A percentile compares a stretch with the other conserved stretches of the same genome.
Conservation (phyloP, 2,329 filamentous ascomycete species). For the Verticillium zaregamsianum region DNA sequence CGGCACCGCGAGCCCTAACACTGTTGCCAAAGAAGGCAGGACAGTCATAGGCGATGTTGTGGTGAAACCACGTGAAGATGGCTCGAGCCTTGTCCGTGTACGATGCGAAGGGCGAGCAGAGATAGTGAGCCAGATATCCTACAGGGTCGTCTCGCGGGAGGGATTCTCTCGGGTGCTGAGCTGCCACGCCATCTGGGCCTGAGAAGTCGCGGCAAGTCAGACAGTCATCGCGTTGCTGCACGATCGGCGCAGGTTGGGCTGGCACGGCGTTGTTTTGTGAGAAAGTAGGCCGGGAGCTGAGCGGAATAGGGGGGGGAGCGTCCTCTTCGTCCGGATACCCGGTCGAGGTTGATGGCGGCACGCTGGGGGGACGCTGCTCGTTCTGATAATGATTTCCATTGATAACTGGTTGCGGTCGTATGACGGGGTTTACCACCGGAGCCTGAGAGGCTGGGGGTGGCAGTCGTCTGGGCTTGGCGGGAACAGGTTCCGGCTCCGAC, state of each 20-base stretch:
- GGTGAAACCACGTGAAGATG: conserved; percentile 93
- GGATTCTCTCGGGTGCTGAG: conserved; percentile 67
- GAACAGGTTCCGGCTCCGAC: conserved; percentile 4
- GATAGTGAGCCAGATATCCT: conserved; percentile 69
- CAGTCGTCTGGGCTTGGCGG: conserved; percentile 8
- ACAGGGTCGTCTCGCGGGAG: conserved; percentile 65
- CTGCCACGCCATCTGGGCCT: conserved; percentile 70
- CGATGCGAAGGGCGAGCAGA: conserved; percentile 77
- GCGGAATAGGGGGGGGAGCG: conserved; percentile 47
- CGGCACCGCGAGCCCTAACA: conserved; percentile 63
- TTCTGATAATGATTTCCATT: conserved; percentile 12
- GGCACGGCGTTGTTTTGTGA: conserved; percentile 45
- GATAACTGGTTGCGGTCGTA: conserved; percentile 2
- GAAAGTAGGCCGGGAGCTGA: conserved; percentile 46
- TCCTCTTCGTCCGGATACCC: conserved; percentile 18
- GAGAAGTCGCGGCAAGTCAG: conserved; percentile 86
- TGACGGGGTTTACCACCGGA: background rate
- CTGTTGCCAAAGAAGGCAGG: conserved; percentile 71
- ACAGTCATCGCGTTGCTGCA: conserved; percentile 45
- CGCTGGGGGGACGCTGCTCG: background rate
- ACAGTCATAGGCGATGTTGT: conserved; percentile 86
- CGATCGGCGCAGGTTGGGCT: conserved; percentile 22
- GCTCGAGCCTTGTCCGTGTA: conserved; percentile 86
- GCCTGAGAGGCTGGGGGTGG: conserved; percentile 8
- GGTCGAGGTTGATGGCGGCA: background rate